Conservation (phyloP, 1,284 basidiomycete genomes). For the Calocybe gambosa region DNA sequence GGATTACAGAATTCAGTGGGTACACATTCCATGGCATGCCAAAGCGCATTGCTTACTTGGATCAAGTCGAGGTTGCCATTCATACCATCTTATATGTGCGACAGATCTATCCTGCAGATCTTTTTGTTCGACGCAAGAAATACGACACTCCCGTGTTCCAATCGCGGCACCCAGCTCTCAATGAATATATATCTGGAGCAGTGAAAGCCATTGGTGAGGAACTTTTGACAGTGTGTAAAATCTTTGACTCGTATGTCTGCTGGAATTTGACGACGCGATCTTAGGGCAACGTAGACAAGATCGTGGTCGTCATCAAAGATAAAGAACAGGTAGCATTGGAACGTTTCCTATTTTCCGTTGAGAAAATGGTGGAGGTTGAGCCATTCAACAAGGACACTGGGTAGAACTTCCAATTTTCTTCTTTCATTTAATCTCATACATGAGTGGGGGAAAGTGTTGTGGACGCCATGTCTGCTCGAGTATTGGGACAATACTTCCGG, state of each 20-base stretch:
- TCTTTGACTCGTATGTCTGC: constrained; percentile 3
- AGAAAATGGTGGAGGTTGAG: constrained; percentile 66
- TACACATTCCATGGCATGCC: constrained; percentile 8
- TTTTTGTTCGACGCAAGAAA: constrained; percentile 83
- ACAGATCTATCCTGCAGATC: constrained; percentile 81
- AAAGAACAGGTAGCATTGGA: constrained; percentile 70
- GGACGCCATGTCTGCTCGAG: constrained; percentile 55
- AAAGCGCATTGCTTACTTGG: neutral
- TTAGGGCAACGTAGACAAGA: constrained; percentile 68
- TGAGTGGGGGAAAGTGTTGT: constrained; percentile 47
- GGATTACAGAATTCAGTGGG: constrained; percentile 63
- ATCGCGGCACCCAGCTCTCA: constrained; percentile 82
- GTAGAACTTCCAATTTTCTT: constrained; percentile 34
- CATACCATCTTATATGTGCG: constrained; percentile 90
- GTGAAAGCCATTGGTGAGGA: constrained; percentile 74
- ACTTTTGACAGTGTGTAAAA: constrained; percentile 49
- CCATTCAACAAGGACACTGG: constrained; percentile 56
- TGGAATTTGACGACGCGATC: neutral
- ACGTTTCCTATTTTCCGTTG: constrained; percentile 75
- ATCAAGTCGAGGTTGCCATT: constrained; percentile 84
- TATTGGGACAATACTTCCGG: constrained; percentile 75
- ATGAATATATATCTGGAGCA: constrained; percentile 82
- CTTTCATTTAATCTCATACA: neutral
- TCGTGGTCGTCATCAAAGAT: constrained; percentile 76
- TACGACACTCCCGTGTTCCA: constrained; percentile 89